A percentile compares a stretch with the other conserved stretches of the same genome.
phyloP scores from a whole-genome alignment of 169 alveolate species.

The Cryptosporidium ryanae region DNA sequence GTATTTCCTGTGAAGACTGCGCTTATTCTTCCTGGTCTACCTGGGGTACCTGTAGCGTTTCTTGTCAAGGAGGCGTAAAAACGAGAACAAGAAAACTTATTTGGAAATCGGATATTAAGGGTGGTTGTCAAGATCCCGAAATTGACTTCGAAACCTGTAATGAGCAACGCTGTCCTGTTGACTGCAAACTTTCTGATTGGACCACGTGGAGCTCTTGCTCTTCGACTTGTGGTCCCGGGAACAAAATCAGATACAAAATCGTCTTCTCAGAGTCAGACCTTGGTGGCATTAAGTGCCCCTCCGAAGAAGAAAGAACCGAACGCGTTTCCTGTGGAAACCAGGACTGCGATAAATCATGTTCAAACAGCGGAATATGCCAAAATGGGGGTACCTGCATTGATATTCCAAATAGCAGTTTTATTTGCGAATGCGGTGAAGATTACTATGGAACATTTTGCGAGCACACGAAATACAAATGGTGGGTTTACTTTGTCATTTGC shows the following conservation, averaged over 20 bases:
- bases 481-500: slow-evolving; percentile 54
- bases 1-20: slow-evolving; percentile 61
- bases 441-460: slow-evolving; percentile 64
- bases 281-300: slow-evolving; percentile 66
- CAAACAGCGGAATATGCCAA: slow-evolving; percentile 10
- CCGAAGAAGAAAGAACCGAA: slow-evolving; percentile 38
- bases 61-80: slow-evolving; percentile 46
- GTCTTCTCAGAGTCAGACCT: slow-evolving; percentile 34
- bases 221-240: slow-evolving; percentile 64
- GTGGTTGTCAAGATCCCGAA: slow-evolving; percentile 23
- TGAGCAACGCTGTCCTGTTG: slow-evolving; percentile 54
- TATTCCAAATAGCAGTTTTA: slow-evolving; percentile 38
- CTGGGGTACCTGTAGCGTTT: slow-evolving; percentile 45
- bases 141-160: slow-evolving; percentile 42
- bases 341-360: slow-evolving; percentile 49
- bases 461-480: slow-evolving; percentile 33
- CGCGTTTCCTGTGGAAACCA: slow-evolving; percentile 29
- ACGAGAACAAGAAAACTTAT: slow-evolving; percentile 62
- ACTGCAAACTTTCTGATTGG: slow-evolving; percentile 57
- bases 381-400: slow-evolving; percentile 71
- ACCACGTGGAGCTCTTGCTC: slow-evolving; percentile 58
- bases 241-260: slow-evolving; percentile 36
- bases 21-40: slow-evolving; percentile 38
- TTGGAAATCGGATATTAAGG: slow-evolving; percentile 65
- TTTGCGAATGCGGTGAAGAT: slow-evolving; percentile 52